These are phyloP conservation scores for Akanthomyces muscarius DNA, from an alignment of 2,329 filamentous ascomycete genomes.

Conservation along the genomic window DNA sequence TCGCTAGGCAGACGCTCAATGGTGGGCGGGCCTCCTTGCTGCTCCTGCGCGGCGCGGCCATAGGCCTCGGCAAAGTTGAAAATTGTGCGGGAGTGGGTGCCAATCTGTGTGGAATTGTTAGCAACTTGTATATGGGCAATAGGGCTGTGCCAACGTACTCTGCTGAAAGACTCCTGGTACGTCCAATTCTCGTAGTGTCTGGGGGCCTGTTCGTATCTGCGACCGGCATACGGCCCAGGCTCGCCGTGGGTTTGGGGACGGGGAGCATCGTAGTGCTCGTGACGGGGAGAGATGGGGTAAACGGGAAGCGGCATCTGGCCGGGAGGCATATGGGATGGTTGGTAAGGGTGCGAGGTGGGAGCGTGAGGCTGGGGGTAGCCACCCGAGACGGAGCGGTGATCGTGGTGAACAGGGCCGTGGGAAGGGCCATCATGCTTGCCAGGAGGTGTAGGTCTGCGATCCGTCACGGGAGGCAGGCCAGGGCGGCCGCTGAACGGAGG, in stretches of 20 bases:
- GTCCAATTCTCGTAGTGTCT: slow-evolving; percentile 51
- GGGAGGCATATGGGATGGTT: slow-evolving; percentile 40
- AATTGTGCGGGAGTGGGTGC: slow-evolving; percentile 48
- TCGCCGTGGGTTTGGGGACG: slow-evolving; percentile 44
- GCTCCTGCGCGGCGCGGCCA: slow-evolving; percentile 50
- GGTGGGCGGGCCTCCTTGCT: slow-evolving; percentile 51
- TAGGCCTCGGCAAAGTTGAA: slow-evolving; percentile 57
- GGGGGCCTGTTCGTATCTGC: slow-evolving; percentile 43
- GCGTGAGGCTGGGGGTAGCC: slow-evolving; percentile 37
- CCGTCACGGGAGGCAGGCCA: slow-evolving; percentile 38
- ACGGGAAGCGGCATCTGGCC: slow-evolving; percentile 46
- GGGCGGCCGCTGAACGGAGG: slow-evolving; percentile 35
- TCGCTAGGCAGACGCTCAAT: slow-evolving; percentile 53
- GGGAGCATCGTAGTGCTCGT: slow-evolving; percentile 43
- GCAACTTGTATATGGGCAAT: not conserved
- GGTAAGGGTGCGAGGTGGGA: slow-evolving; percentile 32
- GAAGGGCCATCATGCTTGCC: slow-evolving; percentile 36
- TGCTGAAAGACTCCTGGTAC: slow-evolving; percentile 49
- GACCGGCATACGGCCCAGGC: slow-evolving; percentile 38
- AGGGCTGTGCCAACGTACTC: slow-evolving; percentile 37
- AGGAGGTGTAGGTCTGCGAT: slow-evolving; percentile 40
- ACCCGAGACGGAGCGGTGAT: slow-evolving; percentile 31
- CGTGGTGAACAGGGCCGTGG: slow-evolving; percentile 25
- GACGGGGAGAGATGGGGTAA: slow-evolving; percentile 51
- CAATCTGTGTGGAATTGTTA: slow-evolving; percentile 39